These are phyloP conservation scores for Kuraishia hungarica DNA, from an alignment of 805 yeast species.

Conservation along the genomic window DNA sequence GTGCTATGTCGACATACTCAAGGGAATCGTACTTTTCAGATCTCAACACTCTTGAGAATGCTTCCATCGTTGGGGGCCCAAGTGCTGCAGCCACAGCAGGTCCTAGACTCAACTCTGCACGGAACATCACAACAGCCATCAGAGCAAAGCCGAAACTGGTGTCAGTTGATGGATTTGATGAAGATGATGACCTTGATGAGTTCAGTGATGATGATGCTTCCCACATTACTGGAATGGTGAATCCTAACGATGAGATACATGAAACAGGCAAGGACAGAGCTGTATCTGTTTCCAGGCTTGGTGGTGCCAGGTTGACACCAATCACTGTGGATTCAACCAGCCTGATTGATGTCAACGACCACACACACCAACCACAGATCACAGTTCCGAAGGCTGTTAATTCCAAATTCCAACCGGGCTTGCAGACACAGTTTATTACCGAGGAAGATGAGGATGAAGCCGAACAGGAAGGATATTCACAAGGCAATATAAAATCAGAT, in stretches of 20 bases:
- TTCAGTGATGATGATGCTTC: neutral
- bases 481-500: neutral
- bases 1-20: constrained; percentile 32
- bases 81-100: constrained; percentile 2
- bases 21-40: constrained; percentile 32
- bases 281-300: constrained; percentile 1
- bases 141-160: constrained; percentile 68
- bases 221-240: neutral
- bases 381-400: neutral
- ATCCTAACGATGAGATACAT: neutral
- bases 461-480: neutral
- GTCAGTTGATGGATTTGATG: constrained; percentile 23
- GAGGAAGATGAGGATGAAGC: constrained; percentile 3
- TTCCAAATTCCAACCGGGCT: constrained; percentile 3
- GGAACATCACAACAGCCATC: constrained; percentile 61
- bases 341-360: neutral
- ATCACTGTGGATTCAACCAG: neutral
- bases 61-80: constrained; percentile 30
- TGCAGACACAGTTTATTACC: constrained; percentile 1
- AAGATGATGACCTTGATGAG: constrained; percentile 1
- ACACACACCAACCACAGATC: neutral
- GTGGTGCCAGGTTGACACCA: constrained; percentile 1
- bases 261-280: neutral
- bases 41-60: constrained; percentile 34
- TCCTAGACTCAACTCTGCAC: constrained; percentile 27